Conservation (phyloP, 1,284 basidiomycete species). For the Microbotryum silenes-acaulis region DNA sequence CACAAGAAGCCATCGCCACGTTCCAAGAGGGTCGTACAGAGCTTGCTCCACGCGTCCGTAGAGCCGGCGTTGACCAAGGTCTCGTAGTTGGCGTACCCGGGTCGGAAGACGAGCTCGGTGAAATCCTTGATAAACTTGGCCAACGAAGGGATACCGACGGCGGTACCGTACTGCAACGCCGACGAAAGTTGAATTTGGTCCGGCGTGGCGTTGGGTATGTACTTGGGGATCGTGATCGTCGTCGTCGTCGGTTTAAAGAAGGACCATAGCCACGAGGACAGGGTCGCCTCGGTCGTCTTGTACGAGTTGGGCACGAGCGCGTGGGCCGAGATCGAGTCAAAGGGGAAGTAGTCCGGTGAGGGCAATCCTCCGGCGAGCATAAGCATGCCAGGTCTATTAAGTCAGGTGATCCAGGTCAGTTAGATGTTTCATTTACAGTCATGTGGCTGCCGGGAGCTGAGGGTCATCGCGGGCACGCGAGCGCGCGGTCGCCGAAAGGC, state of each 20-base stretch:
- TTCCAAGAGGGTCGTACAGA: slow-evolving; percentile 55
- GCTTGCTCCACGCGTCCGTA: slow-evolving; percentile 62
- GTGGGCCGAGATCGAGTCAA: slow-evolving; percentile 52
- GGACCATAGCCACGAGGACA: slow-evolving; percentile 54
- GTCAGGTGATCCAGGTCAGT: too few species aligned
- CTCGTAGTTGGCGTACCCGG: slow-evolving; percentile 59
- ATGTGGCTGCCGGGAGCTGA: too few species aligned
- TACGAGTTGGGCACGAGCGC: slow-evolving; percentile 43
- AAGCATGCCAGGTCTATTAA: slow-evolving; percentile 19
- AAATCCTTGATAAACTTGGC: slow-evolving; percentile 54
- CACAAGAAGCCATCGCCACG: slow-evolving; percentile 63
- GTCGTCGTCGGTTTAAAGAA: slow-evolving; percentile 54
- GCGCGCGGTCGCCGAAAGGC: too few species aligned
- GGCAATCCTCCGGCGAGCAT: slow-evolving; percentile 54
- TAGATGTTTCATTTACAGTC: too few species aligned
- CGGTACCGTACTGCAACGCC: slow-evolving; percentile 64
- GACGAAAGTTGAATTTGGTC: slow-evolving; percentile 54
- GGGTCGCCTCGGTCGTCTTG: slow-evolving; percentile 34
- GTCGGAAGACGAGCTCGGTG: slow-evolving; percentile 55
- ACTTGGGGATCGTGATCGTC: slow-evolving; percentile 56
- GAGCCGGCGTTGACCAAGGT: slow-evolving; percentile 59
- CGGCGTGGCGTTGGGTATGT: slow-evolving; percentile 36
- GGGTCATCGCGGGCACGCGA: neutral
- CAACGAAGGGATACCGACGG: slow-evolving; percentile 51
- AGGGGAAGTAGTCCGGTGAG: slow-evolving; percentile 45